phyloP scores from a whole-genome alignment of 495 filamentous ascomycete genomes.

The Aspergillus funiculosus region DNA sequence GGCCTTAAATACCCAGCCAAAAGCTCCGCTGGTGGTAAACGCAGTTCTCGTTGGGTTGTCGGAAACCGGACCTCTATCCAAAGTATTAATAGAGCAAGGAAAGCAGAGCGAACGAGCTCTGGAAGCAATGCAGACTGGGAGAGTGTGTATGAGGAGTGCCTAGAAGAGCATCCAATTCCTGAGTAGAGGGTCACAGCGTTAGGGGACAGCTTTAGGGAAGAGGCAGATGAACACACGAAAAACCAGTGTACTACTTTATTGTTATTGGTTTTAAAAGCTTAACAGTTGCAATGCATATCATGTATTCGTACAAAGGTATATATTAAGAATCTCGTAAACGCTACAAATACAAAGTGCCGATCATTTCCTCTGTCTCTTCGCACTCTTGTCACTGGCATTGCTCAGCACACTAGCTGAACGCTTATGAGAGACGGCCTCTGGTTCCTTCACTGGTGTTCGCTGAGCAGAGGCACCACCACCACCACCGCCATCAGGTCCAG shows the following conservation, averaged over 20 bases:
- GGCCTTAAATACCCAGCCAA: slow-evolving; percentile 4
- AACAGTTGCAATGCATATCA: too few relatives aligned
- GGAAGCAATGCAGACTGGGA: slow-evolving; percentile 19
- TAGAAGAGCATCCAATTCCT: slow-evolving; percentile 22
- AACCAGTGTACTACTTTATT: too few relatives aligned
- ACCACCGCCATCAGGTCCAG: slow-evolving; percentile 6
- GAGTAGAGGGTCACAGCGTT: slow-evolving; percentile 3
- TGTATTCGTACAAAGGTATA: slow-evolving; percentile 40
- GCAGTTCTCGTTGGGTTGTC: background rate
- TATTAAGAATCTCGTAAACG: slow-evolving; percentile 10
- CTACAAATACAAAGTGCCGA: slow-evolving; percentile 9
- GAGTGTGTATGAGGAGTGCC: slow-evolving; percentile 25
- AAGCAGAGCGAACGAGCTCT: slow-evolving; percentile 1
- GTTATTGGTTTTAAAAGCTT: too few relatives aligned
- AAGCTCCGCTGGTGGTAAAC: background rate
- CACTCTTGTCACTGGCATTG: slow-evolving; percentile 60
- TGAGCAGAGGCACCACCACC: slow-evolving; percentile 14
- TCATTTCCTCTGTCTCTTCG: slow-evolving; percentile 66
- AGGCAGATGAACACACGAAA: background rate
- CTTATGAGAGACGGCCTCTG: slow-evolving; percentile 49
- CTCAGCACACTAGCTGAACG: slow-evolving; percentile 73
- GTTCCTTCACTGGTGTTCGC: slow-evolving; percentile 17
- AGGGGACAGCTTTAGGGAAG: background rate
- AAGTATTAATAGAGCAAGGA: background rate
- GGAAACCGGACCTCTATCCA: background rate